phyloP scores from a whole-genome alignment of 192 early-diverging fungal species.

The Pilobolus umbonatus region DNA sequence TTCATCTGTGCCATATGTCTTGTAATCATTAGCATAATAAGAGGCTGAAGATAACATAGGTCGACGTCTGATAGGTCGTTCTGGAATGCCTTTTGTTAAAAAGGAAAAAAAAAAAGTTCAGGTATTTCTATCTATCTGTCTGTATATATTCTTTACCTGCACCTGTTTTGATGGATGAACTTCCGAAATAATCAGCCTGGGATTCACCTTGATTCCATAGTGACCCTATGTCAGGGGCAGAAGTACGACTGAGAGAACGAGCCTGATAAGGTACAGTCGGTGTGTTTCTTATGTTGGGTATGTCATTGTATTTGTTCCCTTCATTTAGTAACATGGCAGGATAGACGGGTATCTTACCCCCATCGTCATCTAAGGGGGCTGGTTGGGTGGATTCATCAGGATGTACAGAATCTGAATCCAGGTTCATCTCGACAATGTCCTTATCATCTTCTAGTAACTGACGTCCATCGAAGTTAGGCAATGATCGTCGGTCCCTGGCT shows the following conservation, averaged over 20 bases:
- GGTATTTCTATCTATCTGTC: background rate
- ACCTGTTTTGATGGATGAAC: background rate
- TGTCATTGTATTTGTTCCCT: background rate
- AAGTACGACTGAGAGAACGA: background rate
- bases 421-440: constrained; percentile 24
- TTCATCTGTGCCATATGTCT: constrained; percentile 4
- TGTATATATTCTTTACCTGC: too few relatives aligned
- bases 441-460: constrained; percentile 15
- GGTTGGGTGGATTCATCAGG: background rate
- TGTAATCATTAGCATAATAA: background rate
- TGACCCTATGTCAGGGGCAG: background rate
- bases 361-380: background rate
- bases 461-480: background rate
- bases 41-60: background rate
- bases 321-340: constrained; percentile 13
- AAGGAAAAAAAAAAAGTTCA: too few relatives aligned
- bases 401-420: constrained; percentile 2
- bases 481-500: background rate
- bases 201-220: too few relatives aligned
- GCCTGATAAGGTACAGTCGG: too few relatives aligned
- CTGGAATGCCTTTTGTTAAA: background rate
- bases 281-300: background rate
- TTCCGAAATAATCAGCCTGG: background rate
- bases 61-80: too few relatives aligned
- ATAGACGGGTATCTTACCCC: background rate